A percentile compares a stretch with the other conserved stretches of the same genome.
phyloP scores from a whole-genome alignment of 306 rosid genomes.

The cucumber (Cucumis sativus) region Cucumber_9930_V3 NC_026660.2:10731001-10731500 shows the following conservation, averaged over 20 bases:
- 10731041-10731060: not conserved
- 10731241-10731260: not conserved
- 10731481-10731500: not conserved
- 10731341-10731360: slow-evolving; percentile 23
- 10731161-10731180: slow-evolving; percentile 29
- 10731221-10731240: slow-evolving; percentile 11
- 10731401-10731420: slow-evolving; percentile 9
- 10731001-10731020: not conserved
- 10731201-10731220: slow-evolving; percentile 18
- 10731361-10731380: slow-evolving; percentile 16
- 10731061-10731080: slow-evolving; percentile 20
- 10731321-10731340: slow-evolving; percentile 23
- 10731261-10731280: not conserved
- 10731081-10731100: slow-evolving; percentile 19
- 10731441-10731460: not conserved
- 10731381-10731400: slow-evolving; percentile 30
- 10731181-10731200: slow-evolving; percentile 16
- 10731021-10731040: not conserved
- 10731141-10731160: slow-evolving; percentile 20
- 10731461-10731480: not conserved
- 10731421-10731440: not conserved
- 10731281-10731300: slow-evolving; percentile 1
- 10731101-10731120: slow-evolving; percentile 23
- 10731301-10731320: slow-evolving; percentile 21
- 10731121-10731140: slow-evolving; percentile 16